phyloP scores from a whole-genome alignment of 2,329 filamentous ascomycete genomes.

The Aureobasidium sp. region DNA sequence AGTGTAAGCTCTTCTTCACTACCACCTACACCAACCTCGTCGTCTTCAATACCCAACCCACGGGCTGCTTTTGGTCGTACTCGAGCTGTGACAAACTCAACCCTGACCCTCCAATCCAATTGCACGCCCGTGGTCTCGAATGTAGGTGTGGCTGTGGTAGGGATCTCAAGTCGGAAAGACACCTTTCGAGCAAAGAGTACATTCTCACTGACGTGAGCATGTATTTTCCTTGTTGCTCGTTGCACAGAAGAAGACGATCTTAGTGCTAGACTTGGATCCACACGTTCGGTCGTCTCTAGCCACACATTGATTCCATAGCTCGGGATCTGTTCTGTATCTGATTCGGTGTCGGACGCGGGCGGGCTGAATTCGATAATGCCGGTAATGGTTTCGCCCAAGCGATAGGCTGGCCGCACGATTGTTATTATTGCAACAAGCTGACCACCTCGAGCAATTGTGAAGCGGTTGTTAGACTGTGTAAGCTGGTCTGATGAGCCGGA shows the following conservation, averaged over 20 bases:
- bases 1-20: constrained; percentile 51
- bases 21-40: constrained; percentile 61
- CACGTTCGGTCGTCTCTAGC: constrained; percentile 78
- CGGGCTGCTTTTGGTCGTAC: constrained; percentile 25
- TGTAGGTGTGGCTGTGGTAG: constrained; percentile 75
- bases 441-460: constrained; percentile 91
- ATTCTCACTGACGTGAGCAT: constrained; percentile 72
- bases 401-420: constrained; percentile 79
- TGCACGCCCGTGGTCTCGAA: constrained; percentile 86
- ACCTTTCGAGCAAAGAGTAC: constrained; percentile 73
- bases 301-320: constrained; percentile 81
- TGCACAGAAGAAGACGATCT: constrained; percentile 80
- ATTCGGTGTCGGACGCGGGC: not conserved
- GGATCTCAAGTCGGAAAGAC: constrained; percentile 77
- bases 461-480: constrained; percentile 73
- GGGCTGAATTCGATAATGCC: constrained; percentile 75
- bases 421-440: constrained; percentile 85
- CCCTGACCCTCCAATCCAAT: constrained; percentile 78
- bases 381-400: constrained; percentile 79
- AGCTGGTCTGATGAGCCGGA: constrained; percentile 8
- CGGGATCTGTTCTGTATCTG: constrained; percentile 44
- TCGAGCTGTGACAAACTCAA: constrained; percentile 85
- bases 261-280: constrained; percentile 73
- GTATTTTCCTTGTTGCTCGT: constrained; percentile 74
- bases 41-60: constrained; percentile 19